Percentiles rank a stretch among this genome's conserved stretches.
Evolutionary conservation across 2,329 filamentous ascomycete genomes (phyloP).

Genomic region (Alternaria ethzedia): DNA sequence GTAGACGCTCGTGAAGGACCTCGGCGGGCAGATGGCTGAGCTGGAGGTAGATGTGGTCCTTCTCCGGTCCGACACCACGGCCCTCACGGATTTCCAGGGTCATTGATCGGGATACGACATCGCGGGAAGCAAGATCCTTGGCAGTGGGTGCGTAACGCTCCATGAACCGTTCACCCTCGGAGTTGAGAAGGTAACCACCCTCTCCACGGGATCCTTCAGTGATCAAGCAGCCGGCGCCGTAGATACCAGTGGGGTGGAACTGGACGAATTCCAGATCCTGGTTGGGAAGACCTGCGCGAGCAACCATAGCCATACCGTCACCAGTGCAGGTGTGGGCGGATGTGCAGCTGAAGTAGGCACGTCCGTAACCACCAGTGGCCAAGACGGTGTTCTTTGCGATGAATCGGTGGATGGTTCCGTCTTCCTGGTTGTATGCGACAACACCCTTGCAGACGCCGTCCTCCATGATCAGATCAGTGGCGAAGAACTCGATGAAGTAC

Average conservation of each 20-base stretch:
- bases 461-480: constrained; percentile 96
- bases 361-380: constrained; percentile 95
- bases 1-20: constrained; percentile 92
- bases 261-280: constrained; percentile 99
- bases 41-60: constrained; percentile 98
- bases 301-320: constrained; percentile 99
- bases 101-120: constrained; percentile 97
- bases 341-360: constrained; percentile 97
- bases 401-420: constrained; percentile 97
- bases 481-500: constrained; percentile 99
- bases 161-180: constrained; percentile 99
- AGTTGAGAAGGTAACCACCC: constrained; percentile 97
- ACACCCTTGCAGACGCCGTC: constrained; percentile 96
- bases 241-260: constrained; percentile 99
- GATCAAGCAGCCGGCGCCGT: constrained; percentile 93
- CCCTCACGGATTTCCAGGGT: constrained; percentile 98
- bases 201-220: constrained; percentile 98
- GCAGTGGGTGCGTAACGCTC: constrained; percentile 97
- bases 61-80: constrained; percentile 93
- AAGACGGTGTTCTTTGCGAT: constrained; percentile 95
- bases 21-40: constrained; percentile 93
- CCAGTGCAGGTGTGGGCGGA: constrained; percentile 98
- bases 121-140: constrained; percentile 95
- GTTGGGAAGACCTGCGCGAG: constrained; percentile 95
- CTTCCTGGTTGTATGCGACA: constrained; percentile 97